These are phyloP conservation scores for Choiromyces venosus DNA, from an alignment of 495 filamentous ascomycete genomes.

Conservation along the genomic window DNA sequence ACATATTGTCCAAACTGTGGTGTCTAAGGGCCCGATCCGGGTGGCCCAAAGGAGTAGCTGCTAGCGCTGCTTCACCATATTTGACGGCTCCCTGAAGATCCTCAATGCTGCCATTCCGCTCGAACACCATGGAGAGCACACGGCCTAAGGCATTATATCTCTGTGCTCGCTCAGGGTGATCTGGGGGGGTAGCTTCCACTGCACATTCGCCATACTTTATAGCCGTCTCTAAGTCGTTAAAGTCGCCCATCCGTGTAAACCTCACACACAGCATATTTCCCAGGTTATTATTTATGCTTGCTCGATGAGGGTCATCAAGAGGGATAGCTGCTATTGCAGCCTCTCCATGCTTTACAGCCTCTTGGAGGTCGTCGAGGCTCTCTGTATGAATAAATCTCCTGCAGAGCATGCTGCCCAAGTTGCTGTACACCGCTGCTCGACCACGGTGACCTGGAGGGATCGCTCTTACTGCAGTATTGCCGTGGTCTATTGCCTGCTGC, in stretches of 20 bases:
- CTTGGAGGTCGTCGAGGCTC: constrained; percentile 4
- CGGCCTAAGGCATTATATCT: background rate
- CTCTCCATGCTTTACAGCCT: background rate
- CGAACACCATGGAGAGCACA: too few species aligned
- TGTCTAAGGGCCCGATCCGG: background rate
- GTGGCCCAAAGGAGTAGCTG: background rate
- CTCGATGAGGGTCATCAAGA: background rate
- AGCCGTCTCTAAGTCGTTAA: constrained; percentile 2
- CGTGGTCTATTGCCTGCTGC: constrained; percentile 4
- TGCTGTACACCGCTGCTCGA: background rate
- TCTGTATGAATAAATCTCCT: constrained; percentile 1
- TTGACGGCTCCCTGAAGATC: constrained; percentile 2
- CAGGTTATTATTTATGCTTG: background rate
- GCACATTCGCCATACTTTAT: background rate
- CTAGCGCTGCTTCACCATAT: background rate
- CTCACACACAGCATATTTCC: background rate
- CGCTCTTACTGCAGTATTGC: background rate
- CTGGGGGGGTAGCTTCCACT: background rate
- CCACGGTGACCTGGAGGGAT: background rate
- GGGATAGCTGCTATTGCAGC: background rate
- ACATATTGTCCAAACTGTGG: background rate
- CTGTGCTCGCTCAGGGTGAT: background rate
- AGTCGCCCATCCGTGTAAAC: background rate
- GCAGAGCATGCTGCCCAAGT: background rate
- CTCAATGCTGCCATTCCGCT: too few species aligned